Base-by-base conservation (phyloP, 2,329 filamentous ascomycete genomes). In the Rutstroemia sp. region DNA sequence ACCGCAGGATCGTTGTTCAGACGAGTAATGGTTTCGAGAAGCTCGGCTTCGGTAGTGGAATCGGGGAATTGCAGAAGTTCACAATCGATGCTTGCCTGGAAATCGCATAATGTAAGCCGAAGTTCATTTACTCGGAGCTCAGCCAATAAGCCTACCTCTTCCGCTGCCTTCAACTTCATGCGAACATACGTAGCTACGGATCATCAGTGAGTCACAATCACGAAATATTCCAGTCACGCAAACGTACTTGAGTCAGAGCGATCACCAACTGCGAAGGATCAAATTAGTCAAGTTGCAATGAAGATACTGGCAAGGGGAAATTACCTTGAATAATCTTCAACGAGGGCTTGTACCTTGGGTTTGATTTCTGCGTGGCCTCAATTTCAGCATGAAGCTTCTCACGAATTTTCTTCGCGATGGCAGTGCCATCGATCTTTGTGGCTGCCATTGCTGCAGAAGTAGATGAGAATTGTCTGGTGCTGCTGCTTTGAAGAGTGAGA, bases 91-190 rank as follows among this genome's bases (percentile, higher is more conserved):
- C 89, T 90, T 69, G 92, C 91, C 88, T 92, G 65, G n/a, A 58
- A 51, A 48, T 48, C 62, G 61, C 69, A 12, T 12, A 34, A 3
- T 12, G 30, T 34, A 34, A 34, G 30, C 30, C 30, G 12, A 34
- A 34, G 30, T 34, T 9, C 10, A 34, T 34, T 34, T 4, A 34
- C 9, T 34, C 30, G 12, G 12, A 34, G 10, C 30, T 34, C 10
- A 34, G 30, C 39, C 48, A 7, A 51, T 38, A 45, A 50, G 30
- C 75, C 65, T 76, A 91, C 88, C 81, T 97, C 94, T 71, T 89
- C 79, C 57, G 94, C 94, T 63, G 94, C 94, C 81, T 96, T 99
- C 69, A 96, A 77, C 78, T 99, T 99, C 94, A 99, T 99, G 75
- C 92, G 92, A 74, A 99, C 92, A 88, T 99, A 99, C 52, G 92